Percentiles rank a stretch among this genome's conserved stretches.
phyloP scores from a whole-genome alignment of 192 early-diverging fungal species.

The Backusella circina region DNA sequence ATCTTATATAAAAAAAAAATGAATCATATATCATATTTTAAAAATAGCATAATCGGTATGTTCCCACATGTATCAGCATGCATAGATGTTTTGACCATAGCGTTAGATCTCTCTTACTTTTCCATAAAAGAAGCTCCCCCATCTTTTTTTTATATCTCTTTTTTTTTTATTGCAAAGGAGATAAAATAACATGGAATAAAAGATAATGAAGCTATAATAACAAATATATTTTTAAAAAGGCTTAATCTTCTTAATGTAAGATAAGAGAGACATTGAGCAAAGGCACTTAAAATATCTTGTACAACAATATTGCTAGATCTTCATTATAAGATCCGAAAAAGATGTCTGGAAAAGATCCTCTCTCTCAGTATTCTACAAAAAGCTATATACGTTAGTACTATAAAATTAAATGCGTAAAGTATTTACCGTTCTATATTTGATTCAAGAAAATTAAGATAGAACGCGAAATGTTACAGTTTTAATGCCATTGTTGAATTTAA shows the following conservation, averaged over 20 bases:
- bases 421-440: not conserved
- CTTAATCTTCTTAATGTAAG: not conserved
- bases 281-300: not conserved
- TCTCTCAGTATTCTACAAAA: not conserved
- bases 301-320: not conserved
- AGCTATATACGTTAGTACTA: not conserved
- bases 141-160: not conserved
- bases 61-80: not conserved
- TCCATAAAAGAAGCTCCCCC: not conserved
- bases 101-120: not conserved
- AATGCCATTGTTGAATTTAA: not conserved
- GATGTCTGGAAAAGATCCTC: not conserved
- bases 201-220: not conserved
- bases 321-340: not conserved
- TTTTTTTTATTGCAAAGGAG: not conserved
- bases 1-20: too few relatives aligned
- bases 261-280: not conserved
- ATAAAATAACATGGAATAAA: not conserved
- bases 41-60: not conserved
- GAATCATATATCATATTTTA: not conserved
- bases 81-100: not conserved
- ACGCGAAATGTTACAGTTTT: not conserved
- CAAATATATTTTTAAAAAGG: not conserved
- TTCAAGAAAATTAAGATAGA: not conserved
- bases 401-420: too few relatives aligned